phyloP scores from a whole-genome alignment of 345 rosid genomes.

The Cardamine chenopodiifolia region DNA sequence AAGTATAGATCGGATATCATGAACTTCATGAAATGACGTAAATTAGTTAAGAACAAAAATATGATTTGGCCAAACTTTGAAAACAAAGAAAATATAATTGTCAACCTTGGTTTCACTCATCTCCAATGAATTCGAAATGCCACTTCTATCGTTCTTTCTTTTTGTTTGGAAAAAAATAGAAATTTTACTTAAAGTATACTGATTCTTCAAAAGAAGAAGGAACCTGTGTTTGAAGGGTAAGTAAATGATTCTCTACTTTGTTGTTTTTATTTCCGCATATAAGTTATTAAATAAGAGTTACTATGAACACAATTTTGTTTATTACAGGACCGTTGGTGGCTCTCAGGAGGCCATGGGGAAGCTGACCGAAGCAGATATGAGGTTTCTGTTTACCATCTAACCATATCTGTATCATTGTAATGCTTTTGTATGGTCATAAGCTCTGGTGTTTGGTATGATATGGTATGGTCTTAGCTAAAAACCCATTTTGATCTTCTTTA shows the following conservation, averaged over 20 bases:
- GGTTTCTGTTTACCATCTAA: slow-evolving; percentile 66
- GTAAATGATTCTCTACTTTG: slow-evolving; percentile 20
- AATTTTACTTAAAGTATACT: slow-evolving; percentile 91
- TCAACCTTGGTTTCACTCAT: no score
- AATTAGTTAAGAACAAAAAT: no score
- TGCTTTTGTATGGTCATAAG: background rate
- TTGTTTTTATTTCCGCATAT: background rate
- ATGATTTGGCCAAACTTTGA: no score
- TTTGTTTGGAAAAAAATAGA: no score
- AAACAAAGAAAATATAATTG: no score
- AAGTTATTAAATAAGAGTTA: background rate
- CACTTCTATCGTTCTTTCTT: no score
- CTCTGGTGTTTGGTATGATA: background rate
- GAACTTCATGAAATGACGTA: no score
- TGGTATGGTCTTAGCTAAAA: slow-evolving; percentile 2
- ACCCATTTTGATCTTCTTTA: background rate
- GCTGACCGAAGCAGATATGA: slow-evolving; percentile 74
- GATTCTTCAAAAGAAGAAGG: slow-evolving; percentile 90
- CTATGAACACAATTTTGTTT: background rate
- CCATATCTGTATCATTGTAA: background rate
- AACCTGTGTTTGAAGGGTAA: slow-evolving; percentile 95
- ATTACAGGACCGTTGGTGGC: slow-evolving; percentile 84
- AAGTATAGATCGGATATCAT: no score
- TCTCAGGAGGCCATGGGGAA: slow-evolving; percentile 81
- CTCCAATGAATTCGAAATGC: no score